Evolutionary conservation across 176 grass and related monocot genomes (phyloP).

Genomic region (Thinopyrum elongatum): DNA sequence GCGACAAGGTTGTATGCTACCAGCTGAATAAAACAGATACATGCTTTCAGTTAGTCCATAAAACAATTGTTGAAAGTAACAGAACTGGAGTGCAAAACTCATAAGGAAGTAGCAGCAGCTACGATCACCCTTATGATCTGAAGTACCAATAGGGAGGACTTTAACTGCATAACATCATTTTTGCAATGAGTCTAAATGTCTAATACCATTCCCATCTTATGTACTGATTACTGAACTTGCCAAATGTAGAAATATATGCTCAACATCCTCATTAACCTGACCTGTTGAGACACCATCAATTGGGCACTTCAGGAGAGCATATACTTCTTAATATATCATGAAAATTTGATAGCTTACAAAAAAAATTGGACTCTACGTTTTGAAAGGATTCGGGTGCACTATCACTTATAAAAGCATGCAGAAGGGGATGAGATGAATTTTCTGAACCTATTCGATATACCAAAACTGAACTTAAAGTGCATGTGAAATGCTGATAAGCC

Average conservation of each 20-base stretch:
- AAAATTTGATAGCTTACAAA: neutral
- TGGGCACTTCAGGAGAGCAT: neutral
- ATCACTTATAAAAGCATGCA: constrained; percentile 7
- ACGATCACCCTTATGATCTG: neutral
- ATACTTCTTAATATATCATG: constrained; percentile 7
- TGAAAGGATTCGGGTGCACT: neutral
- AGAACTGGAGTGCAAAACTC: constrained; percentile 9
- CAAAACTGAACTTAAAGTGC: no score
- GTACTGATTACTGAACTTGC: constrained; percentile 44
- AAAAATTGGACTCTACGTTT: neutral
- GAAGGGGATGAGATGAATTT: no score
- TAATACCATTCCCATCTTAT: constrained; percentile 69
- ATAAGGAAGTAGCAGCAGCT: neutral
- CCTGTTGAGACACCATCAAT: constrained; percentile 32
- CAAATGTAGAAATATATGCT: constrained; percentile 73
- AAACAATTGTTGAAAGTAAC: neutral
- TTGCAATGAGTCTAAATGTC: constrained; percentile 49
- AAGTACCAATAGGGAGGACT: constrained; percentile 4
- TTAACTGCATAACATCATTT: constrained; percentile 76
- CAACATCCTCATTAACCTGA: constrained; percentile 77
- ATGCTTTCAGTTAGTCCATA: constrained; percentile 16
- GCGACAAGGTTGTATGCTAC: constrained; percentile 34
- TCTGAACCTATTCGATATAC: no score
- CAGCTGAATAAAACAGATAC: constrained; percentile 48
- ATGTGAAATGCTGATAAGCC: no score